Evolutionary conservation across 83 land plant genomes (phyloP).

Genomic region (Thuja plicata): DNA sequence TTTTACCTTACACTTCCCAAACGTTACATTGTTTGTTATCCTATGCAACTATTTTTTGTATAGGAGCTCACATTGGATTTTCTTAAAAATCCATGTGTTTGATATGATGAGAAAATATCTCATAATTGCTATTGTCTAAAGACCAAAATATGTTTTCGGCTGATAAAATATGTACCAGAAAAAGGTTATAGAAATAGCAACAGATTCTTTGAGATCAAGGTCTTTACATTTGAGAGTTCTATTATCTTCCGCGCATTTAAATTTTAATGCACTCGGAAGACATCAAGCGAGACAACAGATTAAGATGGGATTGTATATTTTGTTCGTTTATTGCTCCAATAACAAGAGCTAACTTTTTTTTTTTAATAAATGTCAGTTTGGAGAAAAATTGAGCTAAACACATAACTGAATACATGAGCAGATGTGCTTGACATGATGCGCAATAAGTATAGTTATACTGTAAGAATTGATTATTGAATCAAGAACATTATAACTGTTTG

Average conservation of each 20-base stretch:
- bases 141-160: not conserved
- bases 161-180: not conserved
- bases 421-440: not conserved
- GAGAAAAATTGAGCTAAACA: not conserved
- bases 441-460: no score
- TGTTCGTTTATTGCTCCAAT: not conserved
- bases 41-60: not conserved
- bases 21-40: not conserved
- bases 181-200: not conserved
- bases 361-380: not conserved
- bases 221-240: not conserved
- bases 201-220: not conserved
- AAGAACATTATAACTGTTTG: not conserved
- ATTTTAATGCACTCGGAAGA: not conserved
- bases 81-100: not conserved
- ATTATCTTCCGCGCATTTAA: not conserved
- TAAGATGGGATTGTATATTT: not conserved
- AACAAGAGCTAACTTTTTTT: not conserved
- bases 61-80: not conserved
- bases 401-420: conserved; percentile 2
- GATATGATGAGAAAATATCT: not conserved
- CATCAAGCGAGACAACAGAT: not conserved
- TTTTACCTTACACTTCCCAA: not conserved
- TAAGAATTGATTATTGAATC: not conserved
- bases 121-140: not conserved